Percentiles rank a stretch among this genome's conserved stretches.
Evolutionary conservation across 1,284 basidiomycete genomes (phyloP).

Genomic region (Cryptococcus wingfieldii): DNA sequence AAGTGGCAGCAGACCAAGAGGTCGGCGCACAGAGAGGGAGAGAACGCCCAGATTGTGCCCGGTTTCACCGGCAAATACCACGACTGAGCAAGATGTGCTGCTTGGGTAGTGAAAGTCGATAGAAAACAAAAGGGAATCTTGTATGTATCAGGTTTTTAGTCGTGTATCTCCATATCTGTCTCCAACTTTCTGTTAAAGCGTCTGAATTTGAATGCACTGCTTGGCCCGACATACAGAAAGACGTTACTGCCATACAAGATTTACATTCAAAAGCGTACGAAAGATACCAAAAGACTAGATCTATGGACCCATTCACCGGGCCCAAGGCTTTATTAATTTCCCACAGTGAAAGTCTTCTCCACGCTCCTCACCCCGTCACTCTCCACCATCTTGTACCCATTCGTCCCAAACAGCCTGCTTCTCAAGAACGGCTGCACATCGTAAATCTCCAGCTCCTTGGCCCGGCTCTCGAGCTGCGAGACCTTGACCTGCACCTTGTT

Average conservation of each 20-base stretch:
- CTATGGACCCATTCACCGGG: not conserved
- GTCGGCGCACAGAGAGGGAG: conserved; percentile 13
- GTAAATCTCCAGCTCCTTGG: conserved; percentile 91
- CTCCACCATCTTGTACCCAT: conserved; percentile 67
- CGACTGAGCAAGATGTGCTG: conserved; percentile 9
- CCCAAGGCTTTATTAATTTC: conserved; percentile 3
- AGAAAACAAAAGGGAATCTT: not conserved
- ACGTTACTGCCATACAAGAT: not conserved
- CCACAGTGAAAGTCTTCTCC: conserved; percentile 44
- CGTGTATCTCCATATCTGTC: not conserved
- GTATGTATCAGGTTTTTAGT: not conserved
- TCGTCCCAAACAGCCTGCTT: conserved; percentile 78
- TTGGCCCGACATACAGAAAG: not conserved
- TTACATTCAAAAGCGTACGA: not conserved
- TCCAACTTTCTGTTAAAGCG: too few species aligned
- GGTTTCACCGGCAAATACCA: conserved; percentile 36
- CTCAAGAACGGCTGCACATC: conserved; percentile 81
- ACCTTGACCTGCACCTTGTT: conserved; percentile 68
- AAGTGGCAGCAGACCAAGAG: conserved; percentile 37
- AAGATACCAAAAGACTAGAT: not conserved
- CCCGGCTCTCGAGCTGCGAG: conserved; percentile 74
- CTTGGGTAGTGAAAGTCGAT: too few species aligned
- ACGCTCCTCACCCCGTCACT: conserved; percentile 24
- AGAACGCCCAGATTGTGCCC: conserved; percentile 27
- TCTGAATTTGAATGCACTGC: not conserved